A percentile compares a stretch with the other conserved stretches of the same genome.
Conservation (phyloP, 306 rosid species). For the Quercus bicolor region DNA sequence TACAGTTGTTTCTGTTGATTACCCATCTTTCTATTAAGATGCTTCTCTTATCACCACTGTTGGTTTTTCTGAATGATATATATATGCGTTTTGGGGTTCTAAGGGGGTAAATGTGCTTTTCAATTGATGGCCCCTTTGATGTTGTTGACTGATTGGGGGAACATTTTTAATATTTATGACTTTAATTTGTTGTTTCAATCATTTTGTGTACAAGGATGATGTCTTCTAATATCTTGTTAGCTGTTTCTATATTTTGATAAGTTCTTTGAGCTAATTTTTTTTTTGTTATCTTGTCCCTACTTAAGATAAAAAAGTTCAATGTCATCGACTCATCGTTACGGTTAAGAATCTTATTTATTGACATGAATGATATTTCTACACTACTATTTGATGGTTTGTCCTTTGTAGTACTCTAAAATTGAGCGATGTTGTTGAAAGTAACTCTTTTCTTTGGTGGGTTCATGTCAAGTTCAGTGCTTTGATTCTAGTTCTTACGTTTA, state of each 20-base stretch:
- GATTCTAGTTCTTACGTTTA: too few relatives aligned
- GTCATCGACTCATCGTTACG: too few relatives aligned
- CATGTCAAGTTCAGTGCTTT: too few relatives aligned
- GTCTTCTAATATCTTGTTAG: neutral
- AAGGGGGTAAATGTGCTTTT: constrained; percentile 4
- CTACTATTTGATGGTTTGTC: too few relatives aligned
- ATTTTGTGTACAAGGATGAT: constrained; percentile 8
- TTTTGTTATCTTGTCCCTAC: neutral
- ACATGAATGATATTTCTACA: too few relatives aligned
- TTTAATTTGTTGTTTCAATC: neutral
- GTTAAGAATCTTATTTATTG: too few relatives aligned
- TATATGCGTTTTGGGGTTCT: neutral
- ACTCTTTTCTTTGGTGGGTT: too few relatives aligned
- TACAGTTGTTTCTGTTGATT: constrained; percentile 26
- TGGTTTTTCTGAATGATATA: constrained; percentile 2
- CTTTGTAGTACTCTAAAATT: too few relatives aligned
- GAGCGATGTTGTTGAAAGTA: too few relatives aligned
- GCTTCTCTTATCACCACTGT: constrained; percentile 4
- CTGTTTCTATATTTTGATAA: too few relatives aligned
- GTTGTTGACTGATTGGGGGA: constrained; percentile 11
- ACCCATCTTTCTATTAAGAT: constrained; percentile 17
- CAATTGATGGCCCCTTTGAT: constrained; percentile 3
- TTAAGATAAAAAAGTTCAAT: neutral
- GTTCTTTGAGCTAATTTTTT: neutral
- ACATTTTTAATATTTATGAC: constrained; percentile 3